A percentile compares a stretch with the other conserved stretches of the same genome.
phyloP scores from a whole-genome alignment of 345 rosid genomes.

The Linum lewisii region DNA sequence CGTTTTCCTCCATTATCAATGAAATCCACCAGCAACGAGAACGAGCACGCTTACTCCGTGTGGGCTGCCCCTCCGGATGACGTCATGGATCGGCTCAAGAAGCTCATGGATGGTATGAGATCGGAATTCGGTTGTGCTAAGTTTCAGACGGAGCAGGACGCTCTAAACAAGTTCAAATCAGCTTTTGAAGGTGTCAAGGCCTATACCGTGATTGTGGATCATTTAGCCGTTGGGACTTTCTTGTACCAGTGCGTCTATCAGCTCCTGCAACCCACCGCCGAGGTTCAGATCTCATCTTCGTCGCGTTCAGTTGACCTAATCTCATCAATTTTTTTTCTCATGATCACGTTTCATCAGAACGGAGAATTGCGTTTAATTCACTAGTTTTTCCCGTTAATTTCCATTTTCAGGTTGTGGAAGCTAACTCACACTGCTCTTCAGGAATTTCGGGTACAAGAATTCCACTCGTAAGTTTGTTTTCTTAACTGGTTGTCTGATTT shows the following conservation, averaged over 20 bases:
- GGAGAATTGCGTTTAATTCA: not conserved
- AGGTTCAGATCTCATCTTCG: slow-evolving; percentile 28
- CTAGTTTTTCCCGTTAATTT: not conserved
- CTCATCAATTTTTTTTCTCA: too few relatives aligned
- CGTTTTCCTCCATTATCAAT: not conserved
- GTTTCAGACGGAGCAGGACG: slow-evolving; percentile 66
- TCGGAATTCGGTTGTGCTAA: slow-evolving; percentile 67
- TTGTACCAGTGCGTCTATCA: slow-evolving; percentile 65
- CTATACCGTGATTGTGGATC: slow-evolving; percentile 43
- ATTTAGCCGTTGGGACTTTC: slow-evolving; percentile 66
- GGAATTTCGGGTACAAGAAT: slow-evolving; percentile 38
- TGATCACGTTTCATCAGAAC: not conserved
- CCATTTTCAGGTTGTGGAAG: slow-evolving; percentile 49
- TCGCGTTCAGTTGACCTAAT: not conserved
- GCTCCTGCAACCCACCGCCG: slow-evolving; percentile 54
- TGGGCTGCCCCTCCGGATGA: slow-evolving; percentile 78
- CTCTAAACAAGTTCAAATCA: slow-evolving; percentile 42
- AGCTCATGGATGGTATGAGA: slow-evolving; percentile 54
- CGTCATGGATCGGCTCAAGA: slow-evolving; percentile 31
- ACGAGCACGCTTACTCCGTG: slow-evolving; percentile 50
- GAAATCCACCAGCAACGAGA: not conserved
- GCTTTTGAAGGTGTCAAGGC: slow-evolving; percentile 52
- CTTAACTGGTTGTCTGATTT: not conserved
- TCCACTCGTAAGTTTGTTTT: slow-evolving; percentile 39
- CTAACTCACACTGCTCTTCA: slow-evolving; percentile 44